Conservation (phyloP, 2,329 filamentous ascomycete species). For the Ophiobolus disseminans region DNA sequence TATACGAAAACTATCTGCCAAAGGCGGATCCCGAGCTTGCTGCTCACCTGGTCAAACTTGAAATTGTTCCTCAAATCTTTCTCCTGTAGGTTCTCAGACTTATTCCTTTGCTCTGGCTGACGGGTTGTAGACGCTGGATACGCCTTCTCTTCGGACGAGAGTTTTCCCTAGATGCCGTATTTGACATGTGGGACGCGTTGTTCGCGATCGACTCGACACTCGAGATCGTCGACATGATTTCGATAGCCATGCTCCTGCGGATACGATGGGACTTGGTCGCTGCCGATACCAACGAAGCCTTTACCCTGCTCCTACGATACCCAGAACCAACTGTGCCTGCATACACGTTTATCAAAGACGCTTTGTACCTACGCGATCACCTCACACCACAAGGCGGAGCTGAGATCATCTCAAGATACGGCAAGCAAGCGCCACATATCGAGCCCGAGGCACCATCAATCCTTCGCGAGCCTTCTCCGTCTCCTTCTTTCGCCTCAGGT, state of each 20-base stretch:
- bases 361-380: slow-evolving; percentile 74
- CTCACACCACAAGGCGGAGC: slow-evolving; percentile 68
- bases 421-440: slow-evolving; percentile 52
- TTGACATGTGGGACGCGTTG: slow-evolving; percentile 88
- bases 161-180: slow-evolving; percentile 84
- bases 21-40: slow-evolving; percentile 85
- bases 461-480: slow-evolving; percentile 38
- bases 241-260: slow-evolving; percentile 88
- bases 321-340: slow-evolving; percentile 71
- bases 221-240: slow-evolving; percentile 86
- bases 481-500: slow-evolving; percentile 30
- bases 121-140: slow-evolving; percentile 77
- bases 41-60: slow-evolving; percentile 78
- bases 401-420: slow-evolving; percentile 74
- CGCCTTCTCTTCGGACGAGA: slow-evolving; percentile 91
- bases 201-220: slow-evolving; percentile 85
- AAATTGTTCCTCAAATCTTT: slow-evolving; percentile 96
- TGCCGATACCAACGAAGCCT: slow-evolving; percentile 84
- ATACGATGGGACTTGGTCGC: slow-evolving; percentile 89
- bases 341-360: slow-evolving; percentile 84
- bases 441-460: slow-evolving; percentile 32
- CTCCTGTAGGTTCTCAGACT: slow-evolving; percentile 70
- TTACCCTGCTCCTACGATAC: slow-evolving; percentile 85
- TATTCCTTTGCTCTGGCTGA: slow-evolving; percentile 22
- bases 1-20: slow-evolving; percentile 81